These are phyloP conservation scores for Suillus variegatus DNA, from an alignment of 768 basidiomycete genomes.

Conservation along the genomic window DNA sequence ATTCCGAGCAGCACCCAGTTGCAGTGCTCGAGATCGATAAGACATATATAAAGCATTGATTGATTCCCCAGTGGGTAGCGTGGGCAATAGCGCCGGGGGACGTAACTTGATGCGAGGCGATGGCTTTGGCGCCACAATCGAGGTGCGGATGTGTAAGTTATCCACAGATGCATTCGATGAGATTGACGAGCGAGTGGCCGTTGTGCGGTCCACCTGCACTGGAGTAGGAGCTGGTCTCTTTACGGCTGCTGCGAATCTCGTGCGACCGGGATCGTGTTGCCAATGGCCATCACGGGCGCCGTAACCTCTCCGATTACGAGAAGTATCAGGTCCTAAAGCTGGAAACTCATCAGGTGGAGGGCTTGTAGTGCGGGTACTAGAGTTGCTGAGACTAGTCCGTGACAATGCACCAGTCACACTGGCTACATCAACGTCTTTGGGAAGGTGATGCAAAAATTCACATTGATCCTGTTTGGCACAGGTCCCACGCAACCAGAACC, in stretches of 20 bases:
- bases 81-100: constrained; percentile 82
- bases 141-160: constrained; percentile 60
- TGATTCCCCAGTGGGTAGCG: constrained; percentile 81
- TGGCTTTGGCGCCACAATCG: constrained; percentile 76
- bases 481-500: constrained; percentile 97
- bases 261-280: constrained; percentile 82
- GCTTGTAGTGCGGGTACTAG: constrained; percentile 35
- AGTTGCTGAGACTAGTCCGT: constrained; percentile 54
- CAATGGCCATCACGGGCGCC: constrained; percentile 37
- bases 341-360: constrained; percentile 67
- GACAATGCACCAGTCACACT: constrained; percentile 68
- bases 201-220: constrained; percentile 36
- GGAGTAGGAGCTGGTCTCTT: constrained; percentile 57
- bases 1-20: constrained; percentile 92
- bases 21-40: constrained; percentile 85
- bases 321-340: constrained; percentile 52
- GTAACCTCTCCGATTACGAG: constrained; percentile 45
- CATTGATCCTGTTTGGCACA: constrained; percentile 96
- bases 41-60: constrained; percentile 84
- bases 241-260: constrained; percentile 87
- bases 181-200: constrained; percentile 55
- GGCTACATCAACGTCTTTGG: constrained; percentile 80
- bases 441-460: constrained; percentile 94
- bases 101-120: constrained; percentile 87
- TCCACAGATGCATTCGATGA: constrained; percentile 53